phyloP scores from a whole-genome alignment of 345 rosid species.

The Brassica napus region DNA sequence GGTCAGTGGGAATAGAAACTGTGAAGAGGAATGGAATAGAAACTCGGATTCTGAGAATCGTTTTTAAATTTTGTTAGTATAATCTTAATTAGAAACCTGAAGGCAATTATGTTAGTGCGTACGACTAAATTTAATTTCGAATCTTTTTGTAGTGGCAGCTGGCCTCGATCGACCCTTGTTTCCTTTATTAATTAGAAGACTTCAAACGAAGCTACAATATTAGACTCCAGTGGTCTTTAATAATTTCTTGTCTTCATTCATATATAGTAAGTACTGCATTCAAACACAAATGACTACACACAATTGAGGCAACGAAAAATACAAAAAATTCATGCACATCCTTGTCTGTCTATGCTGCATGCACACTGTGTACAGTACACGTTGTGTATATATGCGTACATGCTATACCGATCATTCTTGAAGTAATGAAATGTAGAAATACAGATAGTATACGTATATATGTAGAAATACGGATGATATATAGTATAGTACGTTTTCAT shows the following conservation, averaged over 20 bases:
- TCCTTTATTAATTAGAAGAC: slow-evolving; percentile 25
- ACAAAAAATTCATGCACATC: neutral
- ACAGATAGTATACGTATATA: neutral
- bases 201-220: slow-evolving; percentile 33
- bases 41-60: slow-evolving; percentile 57
- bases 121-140: slow-evolving; percentile 33
- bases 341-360: slow-evolving; percentile 20
- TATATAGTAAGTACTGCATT: neutral
- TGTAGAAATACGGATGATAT: slow-evolving; percentile 12
- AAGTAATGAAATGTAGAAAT: neutral
- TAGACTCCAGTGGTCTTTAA: slow-evolving; percentile 21
- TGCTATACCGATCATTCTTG: slow-evolving; percentile 1
- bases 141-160: slow-evolving; percentile 52
- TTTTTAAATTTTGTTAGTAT: slow-evolving; percentile 27
- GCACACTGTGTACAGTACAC: neutral
- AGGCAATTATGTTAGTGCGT: slow-evolving; percentile 15
- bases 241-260: slow-evolving; percentile 11
- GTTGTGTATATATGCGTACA: neutral
- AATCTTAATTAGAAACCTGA: slow-evolving; percentile 40
- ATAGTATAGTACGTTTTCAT: neutral
- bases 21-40: slow-evolving; percentile 89
- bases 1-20: slow-evolving; percentile 92
- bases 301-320: neutral
- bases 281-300: neutral
- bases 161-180: slow-evolving; percentile 41